phyloP scores from a whole-genome alignment of 441 rosid genomes.

The Eutrema salsugineum region DNA sequence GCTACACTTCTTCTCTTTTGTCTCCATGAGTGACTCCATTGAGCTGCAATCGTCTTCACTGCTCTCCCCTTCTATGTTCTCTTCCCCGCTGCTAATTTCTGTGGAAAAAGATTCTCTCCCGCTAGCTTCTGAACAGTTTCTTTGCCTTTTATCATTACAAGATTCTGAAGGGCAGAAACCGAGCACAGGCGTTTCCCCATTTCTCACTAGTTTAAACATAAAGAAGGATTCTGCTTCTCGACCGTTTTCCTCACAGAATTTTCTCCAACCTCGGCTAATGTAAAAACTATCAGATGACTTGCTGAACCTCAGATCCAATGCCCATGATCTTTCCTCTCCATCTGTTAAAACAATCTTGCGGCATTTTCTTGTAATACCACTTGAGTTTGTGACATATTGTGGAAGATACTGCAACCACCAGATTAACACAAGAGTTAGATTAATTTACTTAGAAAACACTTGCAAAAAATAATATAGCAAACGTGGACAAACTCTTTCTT shows the following conservation, averaged over 20 bases:
- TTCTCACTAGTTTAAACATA: background rate
- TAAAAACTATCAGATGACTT: background rate
- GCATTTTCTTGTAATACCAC: background rate
- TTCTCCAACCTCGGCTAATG: conserved; percentile 18
- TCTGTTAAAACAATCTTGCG: background rate
- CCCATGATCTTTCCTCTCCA: conserved; percentile 20
- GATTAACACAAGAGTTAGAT: background rate
- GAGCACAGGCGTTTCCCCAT: background rate
- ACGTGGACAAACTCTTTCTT: background rate
- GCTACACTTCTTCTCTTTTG: background rate
- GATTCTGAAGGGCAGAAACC: background rate
- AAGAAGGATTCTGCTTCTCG: background rate
- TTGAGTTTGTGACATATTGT: background rate
- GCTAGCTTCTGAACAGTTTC: background rate
- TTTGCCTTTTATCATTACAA: background rate
- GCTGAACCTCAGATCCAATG: background rate
- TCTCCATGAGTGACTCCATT: background rate
- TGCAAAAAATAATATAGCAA: no score
- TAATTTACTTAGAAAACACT: background rate
- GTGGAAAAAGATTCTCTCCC: background rate
- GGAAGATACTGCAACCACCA: conserved; percentile 17
- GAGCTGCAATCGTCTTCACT: background rate
- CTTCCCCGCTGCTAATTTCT: background rate
- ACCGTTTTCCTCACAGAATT: conserved; percentile 15
- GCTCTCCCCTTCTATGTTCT: background rate